Evolutionary conservation across 176 grass and related monocot genomes (phyloP), one percentile per base, ranked within the genome.

Genomic region (Avena sativa): DNA sequence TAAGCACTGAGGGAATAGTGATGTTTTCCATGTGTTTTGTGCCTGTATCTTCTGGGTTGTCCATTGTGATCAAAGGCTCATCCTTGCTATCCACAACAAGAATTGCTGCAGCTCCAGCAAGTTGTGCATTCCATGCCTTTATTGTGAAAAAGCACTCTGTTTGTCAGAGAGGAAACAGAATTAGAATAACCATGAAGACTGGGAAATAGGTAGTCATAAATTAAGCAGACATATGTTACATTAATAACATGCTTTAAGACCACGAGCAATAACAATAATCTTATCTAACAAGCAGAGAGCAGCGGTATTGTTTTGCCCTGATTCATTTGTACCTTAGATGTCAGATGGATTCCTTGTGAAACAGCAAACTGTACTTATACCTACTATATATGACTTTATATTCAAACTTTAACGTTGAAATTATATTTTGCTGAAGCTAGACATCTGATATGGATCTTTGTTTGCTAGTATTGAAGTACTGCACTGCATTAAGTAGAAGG

Each of bases 61-160:
- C 92, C 92, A 97, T 97, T 84, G 95, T 97, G 68, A 97, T 94
- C 70, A 97, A 85, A 65, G 86, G 89, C 55, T 97, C 95, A 0
- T 56, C 46, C 87, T 89, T 94, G 79, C 88, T 63, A 66, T 97
- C 95, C 10, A 88, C 83, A 81, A 97, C 95, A 71, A 97, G 92
- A 78, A 97, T 19, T 57, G 95, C 95, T 9, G 92, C 87, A 21
- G 95, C 95, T 59, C 95, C 95, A 81, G 90, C 90, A 50, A 94
- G 92, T 82, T 97, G 95, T 69, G 95, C 91, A 70, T 93, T 97
- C 95, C 89, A 93, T 82, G 92, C 92, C 87, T 97, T 97, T 61
- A 78, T 81, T 66, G 95, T 97, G 86, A 97, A 97, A 92, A 82
- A 94, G 49, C 95, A 97, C 28, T 94, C 95, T 97, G 91, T 74